Evolutionary conservation across 768 basidiomycete species (phyloP).

Genomic region (Phanerochaete sordida): DNA sequence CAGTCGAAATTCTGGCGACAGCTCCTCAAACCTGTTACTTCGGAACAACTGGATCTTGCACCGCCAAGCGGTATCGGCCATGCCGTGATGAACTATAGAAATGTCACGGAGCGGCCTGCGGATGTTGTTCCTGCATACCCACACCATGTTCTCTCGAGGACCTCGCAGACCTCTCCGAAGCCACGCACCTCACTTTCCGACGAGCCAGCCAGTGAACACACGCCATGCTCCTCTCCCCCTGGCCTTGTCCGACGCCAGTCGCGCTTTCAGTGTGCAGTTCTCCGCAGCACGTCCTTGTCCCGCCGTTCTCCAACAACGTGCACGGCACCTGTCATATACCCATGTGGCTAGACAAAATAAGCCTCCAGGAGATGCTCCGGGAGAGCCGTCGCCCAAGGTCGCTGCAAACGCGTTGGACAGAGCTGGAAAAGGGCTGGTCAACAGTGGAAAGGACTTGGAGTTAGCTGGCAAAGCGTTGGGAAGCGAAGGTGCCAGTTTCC

Average conservation of each 20-base stretch:
- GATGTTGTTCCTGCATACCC: neutral
- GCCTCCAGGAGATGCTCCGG: neutral
- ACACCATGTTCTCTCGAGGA: neutral
- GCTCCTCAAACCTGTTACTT: neutral
- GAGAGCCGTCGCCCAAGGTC: neutral
- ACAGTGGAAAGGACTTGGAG: neutral
- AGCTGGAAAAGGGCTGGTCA: neutral
- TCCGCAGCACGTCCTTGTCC: neutral
- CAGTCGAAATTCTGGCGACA: neutral
- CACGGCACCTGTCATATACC: neutral
- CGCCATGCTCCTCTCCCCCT: neutral
- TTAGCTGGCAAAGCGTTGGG: neutral
- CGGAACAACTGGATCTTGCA: neutral
- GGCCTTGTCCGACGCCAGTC: neutral
- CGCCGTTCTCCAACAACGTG: neutral
- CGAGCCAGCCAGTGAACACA: neutral
- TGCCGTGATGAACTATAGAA: slow-evolving; percentile 2
- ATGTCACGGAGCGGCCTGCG: neutral
- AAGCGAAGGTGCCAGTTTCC: neutral
- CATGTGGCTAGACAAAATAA: neutral
- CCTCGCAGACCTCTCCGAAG: neutral
- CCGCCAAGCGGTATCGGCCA: neutral
- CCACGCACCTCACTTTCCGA: neutral
- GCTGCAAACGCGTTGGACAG: neutral
- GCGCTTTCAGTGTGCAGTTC: neutral